phyloP scores from a whole-genome alignment of 352 stramenopile genomes.

The Phytophthora sojae region DNA sequence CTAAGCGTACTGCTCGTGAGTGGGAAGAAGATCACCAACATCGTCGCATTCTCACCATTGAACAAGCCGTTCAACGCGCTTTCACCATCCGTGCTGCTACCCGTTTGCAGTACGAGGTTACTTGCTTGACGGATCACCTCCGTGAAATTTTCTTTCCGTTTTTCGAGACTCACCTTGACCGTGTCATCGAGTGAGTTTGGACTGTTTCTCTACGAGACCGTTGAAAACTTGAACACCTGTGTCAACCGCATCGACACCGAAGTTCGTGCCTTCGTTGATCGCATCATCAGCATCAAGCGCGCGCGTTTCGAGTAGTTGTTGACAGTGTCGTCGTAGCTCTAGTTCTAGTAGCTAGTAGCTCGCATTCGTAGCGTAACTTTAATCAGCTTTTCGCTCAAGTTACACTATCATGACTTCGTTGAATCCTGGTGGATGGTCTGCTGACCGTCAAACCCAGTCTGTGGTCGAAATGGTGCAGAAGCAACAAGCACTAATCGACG shows the following conservation, averaged over 20 bases:
- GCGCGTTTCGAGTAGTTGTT: neutral
- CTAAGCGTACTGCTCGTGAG: neutral
- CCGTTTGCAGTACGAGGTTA: neutral
- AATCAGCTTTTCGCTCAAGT: conserved; percentile 1
- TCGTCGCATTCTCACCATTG: neutral
- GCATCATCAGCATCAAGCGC: neutral
- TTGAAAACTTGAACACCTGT: neutral
- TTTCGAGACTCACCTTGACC: neutral
- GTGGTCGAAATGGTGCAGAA: conserved; percentile 1
- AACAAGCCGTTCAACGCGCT: neutral
- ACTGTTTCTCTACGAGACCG: neutral
- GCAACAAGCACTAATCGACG: neutral
- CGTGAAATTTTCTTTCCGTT: neutral
- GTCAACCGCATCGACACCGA: neutral
- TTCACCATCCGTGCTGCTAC: too few relatives aligned
- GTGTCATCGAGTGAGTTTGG: neutral
- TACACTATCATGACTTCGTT: neutral
- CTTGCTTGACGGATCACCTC: neutral
- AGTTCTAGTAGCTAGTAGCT: neutral
- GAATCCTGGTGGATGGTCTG: neutral
- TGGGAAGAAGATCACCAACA: neutral
- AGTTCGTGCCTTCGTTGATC: neutral
- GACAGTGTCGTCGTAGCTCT: neutral
- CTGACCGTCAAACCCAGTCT: neutral
- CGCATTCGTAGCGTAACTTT: neutral